A percentile compares a stretch with the other conserved stretches of the same genome.
Conservation (phyloP, 768 basidiomycete species). For the Cystobasidium ongulense region DNA sequence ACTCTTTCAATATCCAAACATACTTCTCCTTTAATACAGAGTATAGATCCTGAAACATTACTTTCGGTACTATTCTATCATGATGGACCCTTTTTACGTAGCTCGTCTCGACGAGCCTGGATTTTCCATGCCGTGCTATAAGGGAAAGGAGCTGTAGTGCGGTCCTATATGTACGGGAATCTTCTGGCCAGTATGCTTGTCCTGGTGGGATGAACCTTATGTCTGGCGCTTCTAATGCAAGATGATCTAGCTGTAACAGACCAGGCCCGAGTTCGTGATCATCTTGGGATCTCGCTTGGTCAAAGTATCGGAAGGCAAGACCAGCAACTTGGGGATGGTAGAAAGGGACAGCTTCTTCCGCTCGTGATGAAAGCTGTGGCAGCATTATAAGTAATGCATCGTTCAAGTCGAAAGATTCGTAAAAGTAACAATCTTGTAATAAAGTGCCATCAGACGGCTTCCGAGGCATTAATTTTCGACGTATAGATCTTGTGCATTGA, state of each 20-base stretch:
- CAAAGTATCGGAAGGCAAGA: constrained; percentile 66
- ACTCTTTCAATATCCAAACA: constrained; percentile 59
- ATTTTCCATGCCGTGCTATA: constrained; percentile 81
- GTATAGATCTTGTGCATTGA: neutral
- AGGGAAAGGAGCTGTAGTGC: constrained; percentile 71
- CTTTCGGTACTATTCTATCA: constrained; percentile 65
- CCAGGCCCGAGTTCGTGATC: neutral
- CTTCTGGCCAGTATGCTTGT: constrained; percentile 1
- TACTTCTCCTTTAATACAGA: constrained; percentile 75
- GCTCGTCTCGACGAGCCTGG: constrained; percentile 55
- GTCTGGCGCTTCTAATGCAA: neutral
- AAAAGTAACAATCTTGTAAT: constrained; percentile 15
- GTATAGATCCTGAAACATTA: constrained; percentile 82
- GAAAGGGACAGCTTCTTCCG: constrained; percentile 57
- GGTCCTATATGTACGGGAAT: constrained; percentile 65
- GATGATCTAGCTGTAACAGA: neutral
- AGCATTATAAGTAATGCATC: neutral
- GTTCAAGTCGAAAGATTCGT: neutral
- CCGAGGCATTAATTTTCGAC: constrained; percentile 8
- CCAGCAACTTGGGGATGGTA: constrained; percentile 78
- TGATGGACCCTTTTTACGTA: constrained; percentile 82
- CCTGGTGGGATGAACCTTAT: neutral
- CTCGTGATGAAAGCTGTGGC: constrained; percentile 42
- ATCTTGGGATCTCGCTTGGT: neutral
- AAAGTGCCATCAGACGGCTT: neutral